These are phyloP conservation scores for Casuarina glauca DNA, from an alignment of 306 rosid species.

Conservation along the genomic window DNA sequence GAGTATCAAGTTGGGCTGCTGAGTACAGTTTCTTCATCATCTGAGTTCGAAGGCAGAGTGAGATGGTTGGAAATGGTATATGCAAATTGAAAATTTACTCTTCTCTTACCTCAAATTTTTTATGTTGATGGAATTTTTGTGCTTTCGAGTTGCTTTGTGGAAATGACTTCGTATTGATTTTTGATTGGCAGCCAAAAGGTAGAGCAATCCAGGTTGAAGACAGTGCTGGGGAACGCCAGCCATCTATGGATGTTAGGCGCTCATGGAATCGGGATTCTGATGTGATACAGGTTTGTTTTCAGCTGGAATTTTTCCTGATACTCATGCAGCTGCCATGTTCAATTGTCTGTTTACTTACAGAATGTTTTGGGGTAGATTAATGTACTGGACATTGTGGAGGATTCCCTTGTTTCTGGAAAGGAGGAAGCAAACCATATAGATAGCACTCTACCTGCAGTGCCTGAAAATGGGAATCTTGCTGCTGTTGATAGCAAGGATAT, in stretches of 20 bases:
- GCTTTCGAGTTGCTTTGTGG: constrained; percentile 26
- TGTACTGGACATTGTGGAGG: constrained; percentile 48
- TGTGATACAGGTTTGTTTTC: constrained; percentile 63
- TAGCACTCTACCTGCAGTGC: constrained; percentile 31
- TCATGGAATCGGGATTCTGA: constrained; percentile 57
- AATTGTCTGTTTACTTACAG: constrained; percentile 30
- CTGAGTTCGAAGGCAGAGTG: constrained; percentile 22
- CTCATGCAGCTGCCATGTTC: constrained; percentile 8
- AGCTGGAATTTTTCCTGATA: constrained; percentile 20
- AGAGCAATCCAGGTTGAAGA: constrained; percentile 70
- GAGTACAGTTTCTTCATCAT: constrained; percentile 27
- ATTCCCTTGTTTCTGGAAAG: constrained; percentile 34
- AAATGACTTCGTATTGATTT: constrained; percentile 21
- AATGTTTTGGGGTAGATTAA: constrained; percentile 52
- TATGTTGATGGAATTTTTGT: constrained; percentile 13
- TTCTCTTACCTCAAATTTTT: constrained; percentile 15
- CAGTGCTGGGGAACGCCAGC: constrained; percentile 59
- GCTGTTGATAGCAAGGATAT: constrained; percentile 29
- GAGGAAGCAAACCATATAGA: constrained; percentile 14
- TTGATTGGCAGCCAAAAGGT: constrained; percentile 61
- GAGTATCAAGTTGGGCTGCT: constrained; percentile 37
- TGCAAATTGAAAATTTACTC: constrained; percentile 23
- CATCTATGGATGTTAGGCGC: constrained; percentile 51
- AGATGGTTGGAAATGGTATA: constrained; percentile 39
- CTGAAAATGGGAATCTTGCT: constrained; percentile 33